Conservation (phyloP, 129 eudicot genomes). For the Lactuca sativa region DNA sequence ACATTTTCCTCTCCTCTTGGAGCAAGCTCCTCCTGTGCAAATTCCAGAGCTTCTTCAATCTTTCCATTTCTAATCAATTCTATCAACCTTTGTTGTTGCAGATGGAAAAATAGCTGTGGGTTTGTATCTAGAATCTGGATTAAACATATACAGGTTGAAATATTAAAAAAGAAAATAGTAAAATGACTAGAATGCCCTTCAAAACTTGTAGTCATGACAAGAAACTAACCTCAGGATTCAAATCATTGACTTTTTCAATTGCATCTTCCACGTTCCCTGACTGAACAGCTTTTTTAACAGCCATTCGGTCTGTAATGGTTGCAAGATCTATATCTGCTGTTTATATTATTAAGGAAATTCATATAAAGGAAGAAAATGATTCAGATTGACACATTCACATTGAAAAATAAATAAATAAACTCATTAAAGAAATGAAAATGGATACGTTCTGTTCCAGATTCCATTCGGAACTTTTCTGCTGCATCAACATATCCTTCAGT, state of each 20-base stretch:
- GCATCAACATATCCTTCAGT: conserved; percentile 98
- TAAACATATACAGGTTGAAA: background rate
- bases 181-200: conserved; percentile 1
- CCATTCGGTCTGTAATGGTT: conserved; percentile 95
- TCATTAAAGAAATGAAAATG: conserved; percentile 21
- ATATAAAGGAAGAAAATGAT: conserved; percentile 5
- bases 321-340: conserved; percentile 94
- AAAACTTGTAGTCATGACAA: background rate
- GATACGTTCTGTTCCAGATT: conserved; percentile 97
- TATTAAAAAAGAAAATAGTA: background rate
- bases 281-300: conserved; percentile 96
- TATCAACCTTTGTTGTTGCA: conserved; percentile 93
- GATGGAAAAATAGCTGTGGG: conserved; percentile 94
- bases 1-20: conserved; percentile 99
- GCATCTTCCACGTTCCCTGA: conserved; percentile 95
- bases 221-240: conserved; percentile 86
- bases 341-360: conserved; percentile 49
- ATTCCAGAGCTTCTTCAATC: conserved; percentile 89
- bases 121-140: conserved; percentile 93
- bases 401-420: background rate
- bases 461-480: conserved; percentile 81
- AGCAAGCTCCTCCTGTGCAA: conserved; percentile 98
- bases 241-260: conserved; percentile 92
- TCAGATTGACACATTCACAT: conserved; percentile 2
- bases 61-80: conserved; percentile 91